phyloP scores from a whole-genome alignment of 148 eudicot genomes.

The Agrostemma githago region DNA sequence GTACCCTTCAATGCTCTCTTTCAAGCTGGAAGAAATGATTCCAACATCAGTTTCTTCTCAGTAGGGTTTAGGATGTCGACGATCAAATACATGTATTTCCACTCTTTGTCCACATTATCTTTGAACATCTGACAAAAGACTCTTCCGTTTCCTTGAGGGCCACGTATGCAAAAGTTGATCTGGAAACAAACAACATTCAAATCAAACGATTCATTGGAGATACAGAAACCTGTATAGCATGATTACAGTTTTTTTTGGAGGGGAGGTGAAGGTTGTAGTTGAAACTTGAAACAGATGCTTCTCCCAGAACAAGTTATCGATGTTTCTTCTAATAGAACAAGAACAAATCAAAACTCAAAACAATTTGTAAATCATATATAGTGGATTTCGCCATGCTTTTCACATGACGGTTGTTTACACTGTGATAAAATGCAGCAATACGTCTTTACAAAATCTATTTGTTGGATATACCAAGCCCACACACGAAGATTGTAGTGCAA shows the following conservation, averaged over 20 bases:
- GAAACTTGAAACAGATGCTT: background rate
- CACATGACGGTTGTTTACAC: background rate
- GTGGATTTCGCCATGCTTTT: background rate
- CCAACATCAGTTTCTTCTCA: slow-evolving; percentile 49
- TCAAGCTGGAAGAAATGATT: slow-evolving; percentile 70
- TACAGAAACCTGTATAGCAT: background rate
- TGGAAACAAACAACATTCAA: slow-evolving; percentile 14
- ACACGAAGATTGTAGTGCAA: background rate
- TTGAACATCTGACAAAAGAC: slow-evolving; percentile 82
- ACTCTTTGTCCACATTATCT: slow-evolving; percentile 59
- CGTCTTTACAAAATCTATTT: background rate
- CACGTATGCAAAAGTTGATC: slow-evolving; percentile 72
- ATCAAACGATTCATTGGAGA: background rate
- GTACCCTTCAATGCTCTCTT: background rate
- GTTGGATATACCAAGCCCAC: background rate
- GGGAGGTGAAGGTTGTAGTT: background rate
- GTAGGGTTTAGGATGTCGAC: slow-evolving; percentile 64
- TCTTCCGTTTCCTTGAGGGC: slow-evolving; percentile 72
- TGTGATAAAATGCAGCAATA: background rate
- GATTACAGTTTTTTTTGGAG: too few relatives aligned
- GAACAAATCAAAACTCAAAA: background rate
- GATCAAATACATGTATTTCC: slow-evolving; percentile 64
- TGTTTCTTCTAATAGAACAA: background rate
- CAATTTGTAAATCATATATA: too few relatives aligned
- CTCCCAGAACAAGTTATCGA: background rate